Percentiles rank a stretch among this genome's conserved stretches.
These are phyloP conservation scores for Chara braunii DNA, from an alignment of 139 green algal genomes.

Conservation along the genomic window DNA sequence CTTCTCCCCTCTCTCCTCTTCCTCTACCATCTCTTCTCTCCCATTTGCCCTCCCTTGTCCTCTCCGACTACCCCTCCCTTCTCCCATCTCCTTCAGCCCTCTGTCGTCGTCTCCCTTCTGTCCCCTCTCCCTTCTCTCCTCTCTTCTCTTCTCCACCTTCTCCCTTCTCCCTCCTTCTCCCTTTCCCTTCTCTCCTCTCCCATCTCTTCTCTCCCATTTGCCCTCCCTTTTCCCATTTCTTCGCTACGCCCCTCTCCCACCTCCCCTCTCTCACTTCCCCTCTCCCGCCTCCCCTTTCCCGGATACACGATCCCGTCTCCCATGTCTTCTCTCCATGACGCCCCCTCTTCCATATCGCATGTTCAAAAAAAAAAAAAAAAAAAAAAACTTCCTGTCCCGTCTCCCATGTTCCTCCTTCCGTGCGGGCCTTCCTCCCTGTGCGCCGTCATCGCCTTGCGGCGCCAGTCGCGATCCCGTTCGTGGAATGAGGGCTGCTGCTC, in stretches of 20 bases:
- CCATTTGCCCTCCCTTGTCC: slow-evolving; percentile 5
- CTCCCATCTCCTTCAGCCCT: not conserved
- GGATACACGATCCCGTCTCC: not conserved
- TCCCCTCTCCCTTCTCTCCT: not conserved
- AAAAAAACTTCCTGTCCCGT: not conserved
- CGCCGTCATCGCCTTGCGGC: not conserved
- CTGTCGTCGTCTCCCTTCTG: not conserved
- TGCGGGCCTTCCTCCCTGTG: not conserved
- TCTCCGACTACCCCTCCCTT: not conserved
- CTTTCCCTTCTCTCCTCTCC: not conserved
- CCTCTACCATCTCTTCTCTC: not conserved
- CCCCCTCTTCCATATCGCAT: no score
- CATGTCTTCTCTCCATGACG: not conserved
- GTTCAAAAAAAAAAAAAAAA: no score
- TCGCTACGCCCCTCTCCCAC: not conserved
- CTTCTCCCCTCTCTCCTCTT: not conserved
- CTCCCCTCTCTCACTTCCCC: not conserved
- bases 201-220: not conserved
- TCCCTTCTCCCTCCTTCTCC: slow-evolving; percentile 2
- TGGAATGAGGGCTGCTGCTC: not conserved
- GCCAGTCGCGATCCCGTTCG: not conserved
- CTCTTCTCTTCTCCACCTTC: not conserved
- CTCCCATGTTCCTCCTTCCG: not conserved
- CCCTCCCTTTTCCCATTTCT: not conserved
- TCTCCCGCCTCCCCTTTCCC: not conserved